Evolutionary conservation across 2,329 filamentous ascomycete genomes (phyloP).

Genomic region (Pezizomycotina sp.): DNA sequence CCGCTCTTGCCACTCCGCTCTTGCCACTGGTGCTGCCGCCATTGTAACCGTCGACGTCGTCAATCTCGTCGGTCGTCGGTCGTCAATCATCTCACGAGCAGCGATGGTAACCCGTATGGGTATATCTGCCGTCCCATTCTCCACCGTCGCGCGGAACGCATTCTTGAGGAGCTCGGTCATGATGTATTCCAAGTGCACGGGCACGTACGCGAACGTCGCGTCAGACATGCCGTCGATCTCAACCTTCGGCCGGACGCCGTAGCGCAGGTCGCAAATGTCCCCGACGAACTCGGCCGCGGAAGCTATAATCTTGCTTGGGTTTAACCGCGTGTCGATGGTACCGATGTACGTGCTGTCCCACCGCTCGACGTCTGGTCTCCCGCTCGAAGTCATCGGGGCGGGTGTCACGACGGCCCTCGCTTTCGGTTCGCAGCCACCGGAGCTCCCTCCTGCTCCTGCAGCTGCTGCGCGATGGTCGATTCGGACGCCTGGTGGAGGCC

Average conservation of each 20-base stretch:
- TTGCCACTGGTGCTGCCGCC: slow-evolving; percentile 33
- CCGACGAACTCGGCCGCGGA: slow-evolving; percentile 79
- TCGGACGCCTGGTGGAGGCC: slow-evolving; percentile 55
- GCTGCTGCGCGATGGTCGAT: not conserved
- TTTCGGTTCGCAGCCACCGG: not conserved
- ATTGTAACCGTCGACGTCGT: slow-evolving; percentile 27
- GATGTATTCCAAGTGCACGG: slow-evolving; percentile 94
- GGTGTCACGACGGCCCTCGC: slow-evolving; percentile 48
- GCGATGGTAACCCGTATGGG: slow-evolving; percentile 88
- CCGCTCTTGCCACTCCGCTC: not conserved
- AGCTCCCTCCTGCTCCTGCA: not conserved
- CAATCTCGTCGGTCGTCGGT: slow-evolving; percentile 20
- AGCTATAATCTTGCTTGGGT: slow-evolving; percentile 64
- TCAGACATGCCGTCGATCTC: slow-evolving; percentile 70
- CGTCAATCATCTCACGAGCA: slow-evolving; percentile 40
- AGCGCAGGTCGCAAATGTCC: slow-evolving; percentile 92
- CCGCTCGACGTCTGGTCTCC: slow-evolving; percentile 34
- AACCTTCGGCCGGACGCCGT: slow-evolving; percentile 69
- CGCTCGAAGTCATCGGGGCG: slow-evolving; percentile 30
- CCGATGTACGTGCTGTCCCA: slow-evolving; percentile 58
- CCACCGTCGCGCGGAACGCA: slow-evolving; percentile 82
- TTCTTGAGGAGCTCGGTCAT: slow-evolving; percentile 94
- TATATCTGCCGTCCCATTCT: slow-evolving; percentile 60
- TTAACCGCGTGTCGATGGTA: slow-evolving; percentile 80
- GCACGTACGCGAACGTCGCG: slow-evolving; percentile 83